Evolutionary conservation across 345 rosid species (phyloP).

Genomic region (Eucalyptus albens): DNA sequence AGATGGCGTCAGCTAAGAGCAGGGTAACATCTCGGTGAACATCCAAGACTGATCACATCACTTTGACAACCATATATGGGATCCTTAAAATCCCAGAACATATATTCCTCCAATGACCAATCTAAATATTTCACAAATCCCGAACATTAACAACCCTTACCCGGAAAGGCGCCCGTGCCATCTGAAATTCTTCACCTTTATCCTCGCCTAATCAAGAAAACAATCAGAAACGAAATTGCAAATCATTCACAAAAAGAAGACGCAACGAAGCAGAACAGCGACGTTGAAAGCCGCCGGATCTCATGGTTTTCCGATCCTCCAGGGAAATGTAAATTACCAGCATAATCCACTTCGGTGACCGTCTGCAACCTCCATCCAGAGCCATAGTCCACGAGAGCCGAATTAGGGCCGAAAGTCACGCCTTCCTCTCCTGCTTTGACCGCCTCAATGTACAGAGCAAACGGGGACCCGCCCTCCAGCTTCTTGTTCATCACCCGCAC

Average conservation of each 20-base stretch:
- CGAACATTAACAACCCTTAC: background rate
- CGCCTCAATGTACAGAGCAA: conserved; percentile 48
- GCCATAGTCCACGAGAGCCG: conserved; percentile 52
- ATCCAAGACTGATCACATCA: background rate
- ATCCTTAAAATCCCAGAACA: background rate
- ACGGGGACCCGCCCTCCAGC: conserved; percentile 20
- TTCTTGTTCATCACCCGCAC: conserved; percentile 63
- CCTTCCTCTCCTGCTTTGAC: conserved; percentile 63
- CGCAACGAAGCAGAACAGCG: background rate
- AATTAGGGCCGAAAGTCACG: conserved; percentile 64
- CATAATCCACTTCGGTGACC: conserved; percentile 24
- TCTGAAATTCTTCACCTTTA: background rate
- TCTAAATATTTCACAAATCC: background rate
- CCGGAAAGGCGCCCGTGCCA: background rate
- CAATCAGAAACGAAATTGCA: background rate
- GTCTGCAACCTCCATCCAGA: conserved; percentile 58
- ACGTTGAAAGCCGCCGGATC: background rate
- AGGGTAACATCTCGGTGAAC: background rate
- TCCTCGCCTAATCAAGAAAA: conserved; percentile 8
- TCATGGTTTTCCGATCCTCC: background rate
- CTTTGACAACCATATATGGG: background rate
- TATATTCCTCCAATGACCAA: background rate
- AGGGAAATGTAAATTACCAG: conserved; percentile 4
- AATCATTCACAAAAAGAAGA: background rate
- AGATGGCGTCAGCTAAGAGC: background rate